Evolutionary conservation across 495 filamentous ascomycete species (phyloP).

Genomic region (Aspergillus olivimuriae): DNA sequence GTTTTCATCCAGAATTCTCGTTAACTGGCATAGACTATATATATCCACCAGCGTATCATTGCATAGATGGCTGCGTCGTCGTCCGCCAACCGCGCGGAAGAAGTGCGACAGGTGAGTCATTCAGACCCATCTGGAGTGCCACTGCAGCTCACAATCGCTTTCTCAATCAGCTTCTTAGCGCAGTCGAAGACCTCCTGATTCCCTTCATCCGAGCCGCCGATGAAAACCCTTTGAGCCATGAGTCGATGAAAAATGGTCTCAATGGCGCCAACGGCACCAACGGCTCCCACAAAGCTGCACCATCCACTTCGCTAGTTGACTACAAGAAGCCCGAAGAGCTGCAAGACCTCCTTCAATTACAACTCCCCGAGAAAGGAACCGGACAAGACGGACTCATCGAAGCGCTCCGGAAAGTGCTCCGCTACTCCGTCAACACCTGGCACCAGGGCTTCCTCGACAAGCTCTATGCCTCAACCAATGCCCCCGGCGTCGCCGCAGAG

Average conservation of each 20-base stretch:
- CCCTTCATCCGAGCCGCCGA: constrained; percentile 76
- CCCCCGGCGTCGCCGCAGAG: constrained; percentile 77
- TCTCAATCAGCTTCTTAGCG: constrained; percentile 55
- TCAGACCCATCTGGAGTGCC: background rate
- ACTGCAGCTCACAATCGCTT: background rate
- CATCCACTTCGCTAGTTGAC: constrained; percentile 60
- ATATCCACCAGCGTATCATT: background rate
- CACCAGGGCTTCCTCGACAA: constrained; percentile 93
- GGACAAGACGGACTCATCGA: constrained; percentile 68
- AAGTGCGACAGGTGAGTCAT: constrained; percentile 39
- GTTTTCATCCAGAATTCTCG: too few species aligned
- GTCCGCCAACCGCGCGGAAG: constrained; percentile 31
- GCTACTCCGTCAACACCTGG: constrained; percentile 93
- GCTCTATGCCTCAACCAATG: constrained; percentile 79
- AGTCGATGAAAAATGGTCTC: constrained; percentile 45
- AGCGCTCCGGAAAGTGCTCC: constrained; percentile 58
- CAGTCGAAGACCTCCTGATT: constrained; percentile 67
- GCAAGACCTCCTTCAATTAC: constrained; percentile 53
- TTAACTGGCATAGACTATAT: too few species aligned
- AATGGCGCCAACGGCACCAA: constrained; percentile 19
- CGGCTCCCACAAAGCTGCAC: constrained; percentile 30
- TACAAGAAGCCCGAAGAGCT: constrained; percentile 66
- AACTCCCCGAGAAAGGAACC: constrained; percentile 56
- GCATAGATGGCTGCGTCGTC: constrained; percentile 21
- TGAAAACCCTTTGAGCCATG: constrained; percentile 43